Evolutionary conservation across 768 basidiomycete species (phyloP).

Genomic region (Suillus weaverae): DNA sequence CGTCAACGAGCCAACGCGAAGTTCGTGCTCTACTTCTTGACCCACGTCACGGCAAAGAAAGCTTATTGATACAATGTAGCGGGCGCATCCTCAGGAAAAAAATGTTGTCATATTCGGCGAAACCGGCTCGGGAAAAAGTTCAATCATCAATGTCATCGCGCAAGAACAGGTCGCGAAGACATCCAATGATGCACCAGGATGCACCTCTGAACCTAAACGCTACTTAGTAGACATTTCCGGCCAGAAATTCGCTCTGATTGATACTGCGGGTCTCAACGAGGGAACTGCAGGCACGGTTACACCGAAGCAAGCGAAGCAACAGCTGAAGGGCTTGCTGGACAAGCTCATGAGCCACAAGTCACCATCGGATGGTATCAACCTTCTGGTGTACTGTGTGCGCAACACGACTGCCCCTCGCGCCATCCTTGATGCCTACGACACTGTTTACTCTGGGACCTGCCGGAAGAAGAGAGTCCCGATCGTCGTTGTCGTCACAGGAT

Average conservation of each 20-base stretch:
- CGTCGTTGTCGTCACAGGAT: slow-evolving; percentile 38
- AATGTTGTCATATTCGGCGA: slow-evolving; percentile 27
- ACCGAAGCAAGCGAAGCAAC: slow-evolving; percentile 12
- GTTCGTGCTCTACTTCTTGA: neutral
- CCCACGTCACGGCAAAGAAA: neutral
- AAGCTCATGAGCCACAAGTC: slow-evolving; percentile 11
- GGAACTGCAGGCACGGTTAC: slow-evolving; percentile 15
- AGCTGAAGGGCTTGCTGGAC: slow-evolving; percentile 21
- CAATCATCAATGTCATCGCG: slow-evolving; percentile 27
- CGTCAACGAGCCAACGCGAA: neutral
- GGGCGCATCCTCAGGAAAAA: neutral
- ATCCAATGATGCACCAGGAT: slow-evolving; percentile 15
- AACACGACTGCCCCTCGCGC: slow-evolving; percentile 31
- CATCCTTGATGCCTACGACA: slow-evolving; percentile 33
- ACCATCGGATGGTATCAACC: slow-evolving; percentile 12
- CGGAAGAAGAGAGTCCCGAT: slow-evolving; percentile 36
- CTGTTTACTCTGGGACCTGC: slow-evolving; percentile 41
- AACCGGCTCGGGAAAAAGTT: slow-evolving; percentile 28
- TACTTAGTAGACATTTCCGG: slow-evolving; percentile 9
- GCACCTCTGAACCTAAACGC: slow-evolving; percentile 12
- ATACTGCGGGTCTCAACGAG: slow-evolving; percentile 40
- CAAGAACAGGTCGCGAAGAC: slow-evolving; percentile 4
- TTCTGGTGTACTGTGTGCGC: slow-evolving; percentile 40
- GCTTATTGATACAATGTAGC: neutral
- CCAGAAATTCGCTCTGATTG: slow-evolving; percentile 25